phyloP scores from a whole-genome alignment of 495 filamentous ascomycete genomes.

The Hypoxylon lenormandii region DNA sequence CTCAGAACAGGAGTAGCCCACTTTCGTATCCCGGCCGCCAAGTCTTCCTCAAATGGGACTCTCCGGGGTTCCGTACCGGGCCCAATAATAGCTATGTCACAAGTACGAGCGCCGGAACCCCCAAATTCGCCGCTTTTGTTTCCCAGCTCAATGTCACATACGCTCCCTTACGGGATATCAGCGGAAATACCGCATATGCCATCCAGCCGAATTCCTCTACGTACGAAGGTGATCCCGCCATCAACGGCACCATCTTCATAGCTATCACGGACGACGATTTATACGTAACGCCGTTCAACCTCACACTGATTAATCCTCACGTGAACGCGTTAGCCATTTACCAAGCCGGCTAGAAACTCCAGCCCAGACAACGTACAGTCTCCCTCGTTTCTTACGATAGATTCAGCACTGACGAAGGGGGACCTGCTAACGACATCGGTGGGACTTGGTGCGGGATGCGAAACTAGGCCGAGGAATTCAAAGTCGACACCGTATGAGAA shows the following conservation, averaged over 20 bases:
- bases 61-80: conserved; percentile 74
- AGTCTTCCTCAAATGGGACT: conserved; percentile 79
- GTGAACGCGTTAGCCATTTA: conserved; percentile 81
- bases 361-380: neutral
- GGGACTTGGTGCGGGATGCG: no score
- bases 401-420: no score
- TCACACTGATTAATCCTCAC: conserved; percentile 78
- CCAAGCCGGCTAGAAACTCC: conserved; percentile 75
- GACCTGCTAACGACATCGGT: no score
- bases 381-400: neutral
- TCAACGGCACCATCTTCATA: conserved; percentile 85
- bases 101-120: conserved; percentile 64
- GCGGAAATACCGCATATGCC: conserved; percentile 70
- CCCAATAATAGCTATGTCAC: conserved; percentile 87
- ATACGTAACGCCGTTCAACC: conserved; percentile 80
- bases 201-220: conserved; percentile 75
- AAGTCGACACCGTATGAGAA: no score
- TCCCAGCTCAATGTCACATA: conserved; percentile 89
- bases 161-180: conserved; percentile 69
- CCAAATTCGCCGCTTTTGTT: conserved; percentile 80
- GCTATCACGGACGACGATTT: conserved; percentile 77
- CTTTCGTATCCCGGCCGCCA: conserved; percentile 81
- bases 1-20: conserved; percentile 72
- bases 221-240: conserved; percentile 72
- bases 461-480: no score